Evolutionary conservation across 73 alveolate species (phyloP).

Genomic region (Durusdinium trenchii): DNA sequence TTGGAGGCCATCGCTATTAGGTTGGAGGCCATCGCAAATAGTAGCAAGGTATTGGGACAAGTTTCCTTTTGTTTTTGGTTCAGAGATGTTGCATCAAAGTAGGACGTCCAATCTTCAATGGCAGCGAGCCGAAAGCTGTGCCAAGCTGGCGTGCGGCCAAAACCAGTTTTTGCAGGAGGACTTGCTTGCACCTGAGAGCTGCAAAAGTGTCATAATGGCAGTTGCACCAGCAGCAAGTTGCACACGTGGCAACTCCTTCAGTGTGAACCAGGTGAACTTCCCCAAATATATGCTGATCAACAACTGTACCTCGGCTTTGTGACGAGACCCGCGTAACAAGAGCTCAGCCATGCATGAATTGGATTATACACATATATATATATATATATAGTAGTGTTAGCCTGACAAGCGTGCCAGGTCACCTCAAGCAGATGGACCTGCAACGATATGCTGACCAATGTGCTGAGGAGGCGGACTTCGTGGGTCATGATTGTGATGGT

Average conservation of each 20-base stretch:
- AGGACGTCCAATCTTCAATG: slow-evolving; percentile 71
- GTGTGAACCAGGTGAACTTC: slow-evolving; percentile 51
- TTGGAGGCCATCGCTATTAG: no score
- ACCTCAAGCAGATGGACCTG: slow-evolving; percentile 88
- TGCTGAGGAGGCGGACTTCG: slow-evolving; percentile 27
- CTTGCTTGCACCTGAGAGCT: slow-evolving; percentile 12
- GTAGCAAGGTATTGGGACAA: background rate
- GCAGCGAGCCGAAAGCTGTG: slow-evolving; percentile 69
- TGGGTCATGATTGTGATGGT: background rate
- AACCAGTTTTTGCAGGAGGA: slow-evolving; percentile 80
- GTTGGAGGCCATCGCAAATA: no score
- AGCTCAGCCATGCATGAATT: background rate
- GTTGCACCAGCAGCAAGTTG: background rate
- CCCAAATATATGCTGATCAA: slow-evolving; percentile 92
- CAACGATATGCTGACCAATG: slow-evolving; percentile 76
- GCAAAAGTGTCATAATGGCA: background rate
- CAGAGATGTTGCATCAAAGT: background rate
- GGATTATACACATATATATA: background rate
- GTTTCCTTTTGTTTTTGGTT: background rate
- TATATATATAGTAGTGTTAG: background rate
- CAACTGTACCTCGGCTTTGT: slow-evolving; percentile 13
- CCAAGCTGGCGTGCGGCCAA: slow-evolving; percentile 82
- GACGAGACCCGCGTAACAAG: background rate
- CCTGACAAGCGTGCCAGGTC: slow-evolving; percentile 15
- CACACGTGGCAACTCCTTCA: background rate